Base-by-base conservation (phyloP, 257 asterid genomes). In the Solanum clarkiae region DNA sequence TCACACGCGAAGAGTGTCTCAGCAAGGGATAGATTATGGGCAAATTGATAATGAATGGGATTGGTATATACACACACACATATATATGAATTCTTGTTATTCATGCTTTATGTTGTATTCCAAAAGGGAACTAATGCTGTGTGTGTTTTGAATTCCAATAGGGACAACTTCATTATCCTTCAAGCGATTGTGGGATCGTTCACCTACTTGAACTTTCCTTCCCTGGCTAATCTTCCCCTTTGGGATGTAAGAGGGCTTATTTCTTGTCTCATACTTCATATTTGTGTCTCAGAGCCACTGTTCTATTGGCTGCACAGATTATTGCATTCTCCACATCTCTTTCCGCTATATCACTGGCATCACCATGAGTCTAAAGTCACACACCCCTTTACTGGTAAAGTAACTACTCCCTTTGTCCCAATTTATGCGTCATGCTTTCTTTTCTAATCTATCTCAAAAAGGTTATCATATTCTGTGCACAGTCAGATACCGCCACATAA, bases 11-110 rank as follows among this genome's bases (percentile, higher is more conserved):
- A 79, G 92, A 60, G 90, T 95, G 88, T 87, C 91, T 51, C 88
- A 92, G n/a, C 83, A 86, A 20, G 99, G 99, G 75, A 63, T 92
- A 63, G 98, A 93, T 82, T 97, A 85, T 55, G 87, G 89, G 82
- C 99, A 95, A 72, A 97, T 95, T 53, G 98, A 97, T 81, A 88
- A 92, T 71, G 98, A 97, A 82, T 95, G 98, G 98, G 93, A 97
- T 84, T 97, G 99, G 99, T 97, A 91, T 49, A 29, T 1, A 36
- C 6, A 36, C 0, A 36, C 6, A 36, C 1, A 98, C 95, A 91
- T 45, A 29, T 63, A 32, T 55, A 55, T 18, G 70, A 32, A 68
- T 44, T 55, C 55, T 57, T 56, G 22, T n/a, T 29, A 24, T 54
- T 86, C 51, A 1, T 29, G 8, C 66, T 56, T 22, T 36, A 18